Evolutionary conservation across 2,329 filamentous ascomycete genomes (phyloP), one percentile per base, ranked within the genome.

Genomic region (Pseudogymnoascus sp.): DNA sequence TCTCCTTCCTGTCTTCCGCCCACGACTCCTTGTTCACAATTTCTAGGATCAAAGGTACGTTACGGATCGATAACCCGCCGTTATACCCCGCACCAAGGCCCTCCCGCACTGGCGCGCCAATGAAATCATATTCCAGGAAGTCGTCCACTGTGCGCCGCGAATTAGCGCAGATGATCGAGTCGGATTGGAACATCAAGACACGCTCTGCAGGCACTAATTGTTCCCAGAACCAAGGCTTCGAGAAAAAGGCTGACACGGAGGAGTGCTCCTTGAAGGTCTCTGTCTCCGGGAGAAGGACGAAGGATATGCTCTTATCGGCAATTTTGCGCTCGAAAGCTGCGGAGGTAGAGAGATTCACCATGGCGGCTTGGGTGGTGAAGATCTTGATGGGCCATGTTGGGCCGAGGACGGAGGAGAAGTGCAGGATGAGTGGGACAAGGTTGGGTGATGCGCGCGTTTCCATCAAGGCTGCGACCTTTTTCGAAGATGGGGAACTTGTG

Each of bases 351-450:
- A 62, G 31, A 39, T 59, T 38, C 16, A 7, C 26, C 16, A 59
- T 39, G 45, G 26, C 21, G 3, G 31, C 41, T n/a, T 52, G 21
- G 23, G 6, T 70, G 68, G 78, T 79, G 65, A 76, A 77, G 43
- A 79, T 73, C 21, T 79, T 70, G 39, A 80, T 73, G 4, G 77
- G 77, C 77, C 78, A 80, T 8, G 66, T 65, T 8, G 77, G 76
- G 0, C 77, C 78, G 4, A 80, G 74, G 10, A 77, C 72, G 43
- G 68, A 69, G 39, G 71, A 67, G 65, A 75, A 77, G 62, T 77
- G 75, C 12, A 77, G 67, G 39, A 77, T 71, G n/a, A 76, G 65
- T 7, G 75, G 74, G 31, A 77, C 65, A 11, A 77, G 68, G 26
- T 72, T 72, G 11, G 68, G 61, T 10, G 73, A 66, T 16, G 72